A percentile compares a stretch with the other conserved stretches of the same genome.
Conservation (phyloP, 768 basidiomycete genomes). For the Cytidiella melzeri region DNA sequence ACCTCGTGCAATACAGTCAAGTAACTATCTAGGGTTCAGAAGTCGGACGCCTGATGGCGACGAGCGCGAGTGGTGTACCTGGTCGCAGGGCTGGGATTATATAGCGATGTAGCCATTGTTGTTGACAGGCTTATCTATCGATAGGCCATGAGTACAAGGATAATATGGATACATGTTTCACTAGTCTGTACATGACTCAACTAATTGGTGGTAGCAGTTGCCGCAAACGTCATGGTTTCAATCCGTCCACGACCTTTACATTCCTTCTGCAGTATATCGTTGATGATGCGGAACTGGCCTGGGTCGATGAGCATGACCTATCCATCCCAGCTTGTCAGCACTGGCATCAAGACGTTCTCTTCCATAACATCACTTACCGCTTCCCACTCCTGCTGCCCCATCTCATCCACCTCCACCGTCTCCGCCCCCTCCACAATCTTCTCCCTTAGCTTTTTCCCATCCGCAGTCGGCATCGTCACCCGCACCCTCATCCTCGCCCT, state of each 20-base stretch:
- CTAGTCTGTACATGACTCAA: no score
- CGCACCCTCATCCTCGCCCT: slow-evolving; percentile 90
- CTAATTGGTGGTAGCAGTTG: slow-evolving; percentile 47
- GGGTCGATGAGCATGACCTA: slow-evolving; percentile 94
- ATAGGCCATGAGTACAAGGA: no score
- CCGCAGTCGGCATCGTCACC: slow-evolving; percentile 60
- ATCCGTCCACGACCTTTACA: slow-evolving; percentile 83
- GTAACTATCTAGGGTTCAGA: no score
- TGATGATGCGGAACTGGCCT: slow-evolving; percentile 81
- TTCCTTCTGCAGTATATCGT: slow-evolving; percentile 86
- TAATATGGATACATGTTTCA: no score
- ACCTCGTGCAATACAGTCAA: no score
- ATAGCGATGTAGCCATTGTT: neutral
- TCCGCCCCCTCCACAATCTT: slow-evolving; percentile 70
- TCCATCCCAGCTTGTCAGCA: neutral
- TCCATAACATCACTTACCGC: no score
- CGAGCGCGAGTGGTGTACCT: no score
- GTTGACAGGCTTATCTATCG: no score
- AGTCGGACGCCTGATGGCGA: no score
- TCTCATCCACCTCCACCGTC: slow-evolving; percentile 79
- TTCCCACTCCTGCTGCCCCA: slow-evolving; percentile 74
- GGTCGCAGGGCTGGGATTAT: neutral
- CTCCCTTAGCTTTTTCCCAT: slow-evolving; percentile 63
- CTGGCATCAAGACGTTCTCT: no score
- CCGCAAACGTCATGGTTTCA: slow-evolving; percentile 75